Percentiles rank a stretch among this genome's conserved stretches.
Conservation (phyloP, 164 flowering plant species). For the Taxillus chinensis region DNA sequence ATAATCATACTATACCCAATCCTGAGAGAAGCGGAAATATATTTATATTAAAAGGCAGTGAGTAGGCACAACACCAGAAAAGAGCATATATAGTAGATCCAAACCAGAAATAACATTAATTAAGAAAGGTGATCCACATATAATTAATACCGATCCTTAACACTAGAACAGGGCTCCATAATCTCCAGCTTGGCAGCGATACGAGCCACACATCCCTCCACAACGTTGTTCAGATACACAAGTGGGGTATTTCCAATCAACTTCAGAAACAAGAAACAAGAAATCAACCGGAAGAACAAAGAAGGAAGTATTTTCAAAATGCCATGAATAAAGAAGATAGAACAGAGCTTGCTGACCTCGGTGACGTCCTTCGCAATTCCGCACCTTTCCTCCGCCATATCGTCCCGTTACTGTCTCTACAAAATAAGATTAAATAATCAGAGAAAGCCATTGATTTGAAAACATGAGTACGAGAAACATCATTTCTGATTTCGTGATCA, state of each 20-base stretch:
- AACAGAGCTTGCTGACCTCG: conserved; percentile 20
- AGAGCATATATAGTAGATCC: background rate
- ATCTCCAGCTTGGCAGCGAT: conserved; percentile 45
- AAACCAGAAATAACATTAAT: background rate
- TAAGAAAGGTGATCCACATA: background rate
- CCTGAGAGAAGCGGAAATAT: conserved; percentile 18
- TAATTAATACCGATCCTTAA: conserved; percentile 36
- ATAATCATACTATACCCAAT: conserved; percentile 80
- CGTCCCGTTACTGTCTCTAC: conserved; percentile 9
- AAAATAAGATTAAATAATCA: no score
- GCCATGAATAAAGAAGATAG: background rate
- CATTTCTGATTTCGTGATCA: no score
- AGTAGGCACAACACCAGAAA: background rate
- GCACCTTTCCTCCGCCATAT: conserved; percentile 16
- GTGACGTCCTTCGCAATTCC: conserved; percentile 44
- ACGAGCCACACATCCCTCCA: conserved; percentile 45
- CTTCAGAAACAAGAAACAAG: conserved; percentile 10
- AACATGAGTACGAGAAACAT: no score
- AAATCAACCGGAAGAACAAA: background rate
- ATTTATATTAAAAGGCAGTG: background rate
- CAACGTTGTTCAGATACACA: conserved; percentile 39
- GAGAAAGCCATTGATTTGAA: no score
- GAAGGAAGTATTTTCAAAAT: background rate
- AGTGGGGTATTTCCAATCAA: conserved; percentile 44
- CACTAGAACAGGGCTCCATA: conserved; percentile 52